Percentiles rank a stretch among this genome's conserved stretches.
Conservation (phyloP, 768 basidiomycete genomes). For the Suillus occidentalis region DNA sequence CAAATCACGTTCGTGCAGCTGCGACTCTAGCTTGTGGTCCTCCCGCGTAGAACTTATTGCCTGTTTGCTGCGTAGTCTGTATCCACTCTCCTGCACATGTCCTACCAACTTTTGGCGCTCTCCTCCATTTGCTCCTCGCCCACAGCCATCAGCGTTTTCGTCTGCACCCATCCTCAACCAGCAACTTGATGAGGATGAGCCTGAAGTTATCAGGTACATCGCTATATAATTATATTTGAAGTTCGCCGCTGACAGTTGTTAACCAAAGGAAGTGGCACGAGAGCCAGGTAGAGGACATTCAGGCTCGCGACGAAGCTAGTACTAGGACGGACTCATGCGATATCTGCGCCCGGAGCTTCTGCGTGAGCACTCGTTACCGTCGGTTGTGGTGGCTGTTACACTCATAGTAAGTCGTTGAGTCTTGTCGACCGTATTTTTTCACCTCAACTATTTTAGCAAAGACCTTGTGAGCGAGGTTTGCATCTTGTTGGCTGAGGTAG, state of each 20-base stretch:
- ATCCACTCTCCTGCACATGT: conserved; percentile 27
- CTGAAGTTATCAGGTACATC: conserved; percentile 78
- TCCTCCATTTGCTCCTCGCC: conserved; percentile 72
- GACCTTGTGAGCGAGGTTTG: conserved; percentile 62
- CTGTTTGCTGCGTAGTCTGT: conserved; percentile 26
- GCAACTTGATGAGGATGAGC: conserved; percentile 73
- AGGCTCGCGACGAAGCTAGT: conserved; percentile 77
- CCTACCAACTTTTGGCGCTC: conserved; percentile 47
- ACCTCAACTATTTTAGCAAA: conserved; percentile 62
- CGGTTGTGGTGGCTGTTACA: conserved; percentile 53
- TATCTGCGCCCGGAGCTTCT: too few species aligned
- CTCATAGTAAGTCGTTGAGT: conserved; percentile 52
- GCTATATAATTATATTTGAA: neutral
- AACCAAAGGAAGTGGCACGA: conserved; percentile 77
- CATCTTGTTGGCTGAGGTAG: conserved; percentile 59
- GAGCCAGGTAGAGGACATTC: conserved; percentile 82
- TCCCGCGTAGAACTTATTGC: too few species aligned
- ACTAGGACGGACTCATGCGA: conserved; percentile 15
- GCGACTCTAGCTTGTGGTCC: too few species aligned
- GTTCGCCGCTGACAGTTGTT: neutral
- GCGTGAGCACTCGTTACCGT: too few species aligned
- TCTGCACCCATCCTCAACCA: conserved; percentile 75
- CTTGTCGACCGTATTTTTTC: conserved; percentile 7
- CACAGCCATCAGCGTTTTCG: conserved; percentile 68
- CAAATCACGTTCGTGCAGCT: too few species aligned